Base-by-base conservation (phyloP, 768 basidiomycete species). In the Clavaria fumosa region DNA sequence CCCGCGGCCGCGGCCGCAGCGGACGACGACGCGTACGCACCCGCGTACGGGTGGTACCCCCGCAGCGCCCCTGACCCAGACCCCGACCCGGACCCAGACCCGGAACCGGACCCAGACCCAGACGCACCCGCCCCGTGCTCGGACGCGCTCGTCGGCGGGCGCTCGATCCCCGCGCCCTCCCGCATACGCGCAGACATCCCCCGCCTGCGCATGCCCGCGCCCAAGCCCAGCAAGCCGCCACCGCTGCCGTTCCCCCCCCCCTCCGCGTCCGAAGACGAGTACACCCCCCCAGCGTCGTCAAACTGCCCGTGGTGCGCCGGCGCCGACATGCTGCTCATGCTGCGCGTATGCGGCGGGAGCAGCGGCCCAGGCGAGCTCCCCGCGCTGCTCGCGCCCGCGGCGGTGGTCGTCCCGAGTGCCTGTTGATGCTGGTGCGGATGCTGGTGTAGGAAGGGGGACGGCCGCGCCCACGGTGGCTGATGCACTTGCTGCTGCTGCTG, bases 151-250 rank as follows among this genome's bases (percentile, higher is more conserved):
- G 70, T 63, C 56, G 61, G 45, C 43, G 72, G 69, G 41, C 68
- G 43, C n/a, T 66, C 54, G 34, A 61, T 60, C 45, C 70, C 70
- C 31, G 59, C 63, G 37, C 64, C 70, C 37, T 58, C 66, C 37
- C 74, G 64, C 32, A 63, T 54, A 0, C 74, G 74, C 6, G 82
- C 81, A 5, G 82, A 85, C 67, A 78, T 80, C 53, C 78, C 81
- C 39, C 81, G 66, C 50, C 82, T 73, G 32, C 82, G 64, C 36
- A 79, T 60, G 32, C 74, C 64, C 7, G 79, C n/a, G 76, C 7
- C 79, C 77, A n/a, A 67, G 50, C 9, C 62, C 67, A 38, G 45
- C 49, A 4, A 45, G n/a, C n/a, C 45, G 7, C 52, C 45, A 19
- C 45, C 44, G 19, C 45, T 50, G 2, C 47, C 43, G 20, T 45